Evolutionary conservation across 768 basidiomycete species (phyloP), one percentile per base, ranked within the genome.

Genomic region (Kwoniella europaea): DNA sequence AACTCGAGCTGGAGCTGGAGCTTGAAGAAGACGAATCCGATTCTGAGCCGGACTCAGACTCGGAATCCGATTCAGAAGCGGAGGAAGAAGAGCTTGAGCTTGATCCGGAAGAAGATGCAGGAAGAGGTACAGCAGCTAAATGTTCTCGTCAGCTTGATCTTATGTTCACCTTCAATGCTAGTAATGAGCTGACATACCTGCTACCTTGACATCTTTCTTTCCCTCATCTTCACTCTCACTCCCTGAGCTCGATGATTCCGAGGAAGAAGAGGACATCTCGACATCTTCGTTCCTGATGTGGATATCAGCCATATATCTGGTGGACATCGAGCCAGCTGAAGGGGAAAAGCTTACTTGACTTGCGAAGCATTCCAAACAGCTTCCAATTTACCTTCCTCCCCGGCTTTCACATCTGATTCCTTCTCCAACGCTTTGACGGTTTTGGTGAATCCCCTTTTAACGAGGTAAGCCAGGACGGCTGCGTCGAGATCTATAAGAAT

Each of bases 391-490:
- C 65, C 66, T 24, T 69, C 65, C 4, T 68, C 68, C 0, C 52
- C 66, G 3, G 64, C 50, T 52, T 70, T 76, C 20, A 72, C 65
- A 20, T 66, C 58, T 1, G 76, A 71, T 53, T 82, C 82, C 63
- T 81, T 79, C 57, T 76, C 74, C 59, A 83, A 76, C 10, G 81
- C 78, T 71, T 80, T 80, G 59, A 74, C 73, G 7, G 82, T 68
- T 41, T 74, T 72, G 42, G 79, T 77, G 54, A 78, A 75, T 16
- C 82, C 82, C 50, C 73, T 69, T n/a, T 68, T 60, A 64, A 76
- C 73, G 50, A 83, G 74, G 67, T 81, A 79, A 12, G 79, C 71
- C 20, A 80, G 73, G 56, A 83, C 73, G 46, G 82, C 81, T n/a
- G 71, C 55, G 72, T 81, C 76, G 59, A 83, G 81, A 42, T 76